These are phyloP conservation scores for Candida dajiaensis DNA, from an alignment of 805 yeast species.

Conservation along the genomic window DNA sequence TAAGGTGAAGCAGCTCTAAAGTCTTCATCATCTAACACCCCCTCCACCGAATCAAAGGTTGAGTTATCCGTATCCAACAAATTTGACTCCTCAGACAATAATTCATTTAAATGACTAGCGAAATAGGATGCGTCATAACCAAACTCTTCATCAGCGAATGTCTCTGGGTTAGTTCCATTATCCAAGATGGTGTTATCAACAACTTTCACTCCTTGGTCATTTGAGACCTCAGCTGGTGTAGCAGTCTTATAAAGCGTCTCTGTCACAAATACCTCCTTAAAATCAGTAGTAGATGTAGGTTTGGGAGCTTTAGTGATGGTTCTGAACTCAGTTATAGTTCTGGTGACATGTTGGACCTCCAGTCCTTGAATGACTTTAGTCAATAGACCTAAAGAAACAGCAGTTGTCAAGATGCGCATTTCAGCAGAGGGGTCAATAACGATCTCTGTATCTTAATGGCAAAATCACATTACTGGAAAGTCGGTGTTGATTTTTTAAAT, in stretches of 20 bases:
- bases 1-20: conserved; percentile 2
- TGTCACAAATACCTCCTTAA: conserved; percentile 1
- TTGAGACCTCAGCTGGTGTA: not conserved
- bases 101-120: not conserved
- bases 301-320: conserved; percentile 9
- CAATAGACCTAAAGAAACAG: not conserved
- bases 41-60: not conserved
- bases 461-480: too few relatives aligned
- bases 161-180: not conserved
- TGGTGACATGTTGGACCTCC: not conserved
- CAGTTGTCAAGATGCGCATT: not conserved
- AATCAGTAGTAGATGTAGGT: not conserved
- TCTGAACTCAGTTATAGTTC: not conserved
- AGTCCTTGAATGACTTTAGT: not conserved
- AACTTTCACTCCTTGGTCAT: not conserved
- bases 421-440: not conserved
- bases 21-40: not conserved
- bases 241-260: not conserved
- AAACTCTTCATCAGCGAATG: not conserved
- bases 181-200: not conserved
- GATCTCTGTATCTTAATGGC: too few relatives aligned
- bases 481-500: too few relatives aligned
- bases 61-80: not conserved
- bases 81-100: not conserved
- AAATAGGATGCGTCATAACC: conserved; percentile 11